Evolutionary conservation across 2,329 filamentous ascomycete species (phyloP).

Genomic region (Aureobasidium subglaciale): DNA sequence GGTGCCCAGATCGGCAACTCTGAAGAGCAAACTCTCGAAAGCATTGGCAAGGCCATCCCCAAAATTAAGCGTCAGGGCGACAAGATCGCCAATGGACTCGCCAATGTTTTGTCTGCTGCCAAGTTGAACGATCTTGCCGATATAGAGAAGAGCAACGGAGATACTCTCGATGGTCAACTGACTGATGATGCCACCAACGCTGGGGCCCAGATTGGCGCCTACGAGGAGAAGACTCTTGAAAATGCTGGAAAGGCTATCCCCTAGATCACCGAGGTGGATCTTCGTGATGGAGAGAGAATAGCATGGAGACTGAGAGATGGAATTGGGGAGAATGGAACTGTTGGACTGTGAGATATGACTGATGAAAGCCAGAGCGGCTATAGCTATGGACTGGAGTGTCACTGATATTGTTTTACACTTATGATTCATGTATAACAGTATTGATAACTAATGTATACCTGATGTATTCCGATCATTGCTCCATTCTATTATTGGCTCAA

Average conservation of each 20-base stretch:
- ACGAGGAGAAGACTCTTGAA: slow-evolving; percentile 19
- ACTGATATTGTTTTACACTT: too few relatives aligned
- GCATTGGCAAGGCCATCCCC: slow-evolving; percentile 15
- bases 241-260: slow-evolving; percentile 21
- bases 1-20: slow-evolving; percentile 17
- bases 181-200: slow-evolving; percentile 19
- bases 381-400: too few relatives aligned
- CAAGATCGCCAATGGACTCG: slow-evolving; percentile 22
- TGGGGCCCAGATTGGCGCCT: slow-evolving; percentile 17
- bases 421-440: too few relatives aligned
- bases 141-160: slow-evolving; percentile 7
- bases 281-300: neutral
- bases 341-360: neutral
- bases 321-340: neutral
- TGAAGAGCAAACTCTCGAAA: slow-evolving; percentile 19
- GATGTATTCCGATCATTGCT: too few relatives aligned
- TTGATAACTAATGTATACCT: too few relatives aligned
- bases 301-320: neutral
- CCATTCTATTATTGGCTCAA: too few relatives aligned
- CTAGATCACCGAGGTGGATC: too few relatives aligned
- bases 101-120: slow-evolving; percentile 17
- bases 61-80: slow-evolving; percentile 19
- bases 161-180: slow-evolving; percentile 17
- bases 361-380: too few relatives aligned
- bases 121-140: neutral